Conservation (phyloP, 768 basidiomycete species). For the Mycena capillaripes region DNA sequence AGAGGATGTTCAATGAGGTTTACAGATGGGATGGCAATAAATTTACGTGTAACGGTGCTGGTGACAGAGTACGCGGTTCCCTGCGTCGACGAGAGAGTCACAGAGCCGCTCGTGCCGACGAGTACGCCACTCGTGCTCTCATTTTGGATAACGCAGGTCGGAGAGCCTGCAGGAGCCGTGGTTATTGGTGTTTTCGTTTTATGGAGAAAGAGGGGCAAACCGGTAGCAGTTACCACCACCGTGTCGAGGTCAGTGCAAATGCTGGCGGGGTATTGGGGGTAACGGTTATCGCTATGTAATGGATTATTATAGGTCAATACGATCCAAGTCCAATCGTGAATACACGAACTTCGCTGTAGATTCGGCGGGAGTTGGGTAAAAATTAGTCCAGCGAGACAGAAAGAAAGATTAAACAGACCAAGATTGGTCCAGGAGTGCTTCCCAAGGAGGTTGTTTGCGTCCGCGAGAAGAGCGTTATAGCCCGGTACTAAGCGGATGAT, state of each 20-base stretch:
- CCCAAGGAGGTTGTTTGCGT: neutral
- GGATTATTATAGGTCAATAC: neutral
- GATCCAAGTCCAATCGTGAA: no score
- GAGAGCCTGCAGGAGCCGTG: neutral
- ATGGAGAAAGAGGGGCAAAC: neutral
- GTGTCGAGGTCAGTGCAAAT: constrained; percentile 4
- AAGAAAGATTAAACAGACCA: neutral
- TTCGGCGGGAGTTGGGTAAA: neutral
- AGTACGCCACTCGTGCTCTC: neutral
- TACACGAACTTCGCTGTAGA: neutral
- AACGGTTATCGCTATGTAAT: neutral
- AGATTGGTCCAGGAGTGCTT: neutral
- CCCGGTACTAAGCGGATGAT: neutral
- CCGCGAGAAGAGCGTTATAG: neutral
- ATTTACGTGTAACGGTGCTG: neutral
- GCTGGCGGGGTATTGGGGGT: constrained; percentile 4
- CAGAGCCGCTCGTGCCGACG: neutral
- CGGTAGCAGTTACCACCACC: neutral
- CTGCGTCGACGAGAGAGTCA: neutral
- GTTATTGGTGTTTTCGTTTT: neutral
- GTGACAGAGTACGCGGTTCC: neutral
- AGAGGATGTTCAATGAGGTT: neutral
- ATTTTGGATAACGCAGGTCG: neutral
- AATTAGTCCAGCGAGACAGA: neutral
- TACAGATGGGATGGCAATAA: neutral